Conservation (phyloP, 305 asterid species). For the Rubia tinctorum region DNA sequence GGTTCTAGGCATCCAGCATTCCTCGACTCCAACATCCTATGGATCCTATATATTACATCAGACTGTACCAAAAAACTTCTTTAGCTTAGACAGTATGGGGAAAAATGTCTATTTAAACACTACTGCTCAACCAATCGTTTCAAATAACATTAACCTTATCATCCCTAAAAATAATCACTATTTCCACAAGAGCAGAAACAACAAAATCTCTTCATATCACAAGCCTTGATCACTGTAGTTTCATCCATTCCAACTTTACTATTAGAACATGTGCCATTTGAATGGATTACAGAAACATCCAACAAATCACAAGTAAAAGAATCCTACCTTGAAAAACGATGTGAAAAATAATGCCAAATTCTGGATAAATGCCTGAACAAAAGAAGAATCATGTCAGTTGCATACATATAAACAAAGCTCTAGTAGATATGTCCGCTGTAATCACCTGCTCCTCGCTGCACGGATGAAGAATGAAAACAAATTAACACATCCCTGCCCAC, state of each 20-base stretch:
- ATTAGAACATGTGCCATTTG: background rate
- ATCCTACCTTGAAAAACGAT: slow-evolving; percentile 82
- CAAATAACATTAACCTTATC: background rate
- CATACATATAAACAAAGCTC: slow-evolving; percentile 3
- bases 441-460: slow-evolving; percentile 88
- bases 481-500: too few relatives aligned
- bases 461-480: too few relatives aligned
- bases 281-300: background rate
- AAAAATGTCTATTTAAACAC: too few relatives aligned
- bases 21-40: background rate
- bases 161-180: too few relatives aligned
- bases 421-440: slow-evolving; percentile 8
- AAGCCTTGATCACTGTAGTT: background rate
- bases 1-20: background rate
- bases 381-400: slow-evolving; percentile 21
- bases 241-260: background rate
- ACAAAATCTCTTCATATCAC: background rate
- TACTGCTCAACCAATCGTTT: background rate
- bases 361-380: slow-evolving; percentile 86
- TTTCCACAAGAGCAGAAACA: too few relatives aligned
- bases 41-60: background rate
- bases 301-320: background rate
- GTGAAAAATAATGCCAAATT: slow-evolving; percentile 95
- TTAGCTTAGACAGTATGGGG: background rate
- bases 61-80: background rate